Evolutionary conservation across 257 asterid species (phyloP).

Genomic region (Solanum ossicruentum): DNA sequence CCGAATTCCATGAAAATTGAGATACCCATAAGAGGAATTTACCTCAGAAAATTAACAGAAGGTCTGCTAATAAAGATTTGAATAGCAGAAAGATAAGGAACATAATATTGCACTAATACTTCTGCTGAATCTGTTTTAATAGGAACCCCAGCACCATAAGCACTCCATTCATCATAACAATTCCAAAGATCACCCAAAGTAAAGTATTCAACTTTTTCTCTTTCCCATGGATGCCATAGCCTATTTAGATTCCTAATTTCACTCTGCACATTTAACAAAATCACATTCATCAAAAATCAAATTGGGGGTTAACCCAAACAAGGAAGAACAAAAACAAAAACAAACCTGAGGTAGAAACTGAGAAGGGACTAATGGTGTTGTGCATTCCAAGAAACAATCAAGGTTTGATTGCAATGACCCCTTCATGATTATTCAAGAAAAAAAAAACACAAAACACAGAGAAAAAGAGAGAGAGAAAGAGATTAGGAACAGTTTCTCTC

Average conservation of each 20-base stretch:
- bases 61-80: slow-evolving; percentile 85
- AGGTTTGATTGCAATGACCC: slow-evolving; percentile 30
- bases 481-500: slow-evolving; percentile 21
- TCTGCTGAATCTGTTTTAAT: slow-evolving; percentile 54
- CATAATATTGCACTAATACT: slow-evolving; percentile 65
- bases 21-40: background rate
- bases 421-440: slow-evolving; percentile 16
- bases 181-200: slow-evolving; percentile 83
- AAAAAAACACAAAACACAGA: background rate
- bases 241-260: slow-evolving; percentile 69
- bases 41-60: slow-evolving; percentile 60
- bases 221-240: slow-evolving; percentile 96
- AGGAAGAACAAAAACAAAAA: background rate
- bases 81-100: slow-evolving; percentile 91
- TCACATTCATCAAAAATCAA: background rate
- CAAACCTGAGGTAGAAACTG: slow-evolving; percentile 33
- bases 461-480: slow-evolving; percentile 16
- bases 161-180: slow-evolving; percentile 85
- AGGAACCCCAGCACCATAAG: slow-evolving; percentile 89
- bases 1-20: background rate
- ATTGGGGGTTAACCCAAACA: background rate
- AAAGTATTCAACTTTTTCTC: slow-evolving; percentile 75
- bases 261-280: slow-evolving; percentile 23
- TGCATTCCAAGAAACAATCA: slow-evolving; percentile 28
- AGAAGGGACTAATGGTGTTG: slow-evolving; percentile 29